Conservation (phyloP, 495 filamentous ascomycete genomes). For the Apiosordaria backusii region DNA sequence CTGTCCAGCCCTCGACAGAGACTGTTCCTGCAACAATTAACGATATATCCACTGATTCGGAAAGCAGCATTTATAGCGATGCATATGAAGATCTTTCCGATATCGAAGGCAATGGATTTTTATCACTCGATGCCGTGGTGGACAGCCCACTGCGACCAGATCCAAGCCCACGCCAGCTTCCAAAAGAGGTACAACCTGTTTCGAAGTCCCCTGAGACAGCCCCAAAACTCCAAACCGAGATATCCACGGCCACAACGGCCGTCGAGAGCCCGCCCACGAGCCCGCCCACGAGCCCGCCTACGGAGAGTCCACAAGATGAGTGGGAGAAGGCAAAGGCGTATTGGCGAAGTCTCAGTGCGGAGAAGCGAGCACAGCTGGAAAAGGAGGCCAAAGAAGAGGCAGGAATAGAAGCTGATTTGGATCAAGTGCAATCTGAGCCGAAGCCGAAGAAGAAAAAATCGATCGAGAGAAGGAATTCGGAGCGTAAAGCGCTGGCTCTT, state of each 20-base stretch:
- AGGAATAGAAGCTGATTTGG: slow-evolving; percentile 42
- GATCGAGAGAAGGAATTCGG: slow-evolving; percentile 27
- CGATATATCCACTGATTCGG: slow-evolving; percentile 33
- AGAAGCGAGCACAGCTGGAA: slow-evolving; percentile 56
- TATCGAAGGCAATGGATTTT: slow-evolving; percentile 67
- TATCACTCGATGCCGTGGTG: slow-evolving; percentile 80
- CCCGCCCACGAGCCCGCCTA: slow-evolving; percentile 18
- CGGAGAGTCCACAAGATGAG: slow-evolving; percentile 37
- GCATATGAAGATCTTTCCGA: slow-evolving; percentile 75
- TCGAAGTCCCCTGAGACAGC: not conserved
- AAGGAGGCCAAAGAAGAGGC: slow-evolving; percentile 50
- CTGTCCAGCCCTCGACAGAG: not conserved
- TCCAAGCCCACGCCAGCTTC: not conserved
- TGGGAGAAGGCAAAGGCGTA: slow-evolving; percentile 62
- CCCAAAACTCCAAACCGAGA: slow-evolving; percentile 9
- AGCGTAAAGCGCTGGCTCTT: slow-evolving; percentile 28
- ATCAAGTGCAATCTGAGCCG: slow-evolving; percentile 32
- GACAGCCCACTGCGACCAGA: slow-evolving; percentile 49
- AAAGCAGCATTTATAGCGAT: slow-evolving; percentile 76
- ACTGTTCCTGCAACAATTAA: not conserved
- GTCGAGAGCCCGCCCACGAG: slow-evolving; percentile 21
- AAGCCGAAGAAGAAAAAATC: slow-evolving; percentile 43
- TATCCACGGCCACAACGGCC: slow-evolving; percentile 16
- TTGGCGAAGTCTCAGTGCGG: slow-evolving; percentile 59
- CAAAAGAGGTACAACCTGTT: not conserved